Base-by-base conservation (phyloP, 2,329 filamentous ascomycete species). In the Trichoderma koningii region DNA sequence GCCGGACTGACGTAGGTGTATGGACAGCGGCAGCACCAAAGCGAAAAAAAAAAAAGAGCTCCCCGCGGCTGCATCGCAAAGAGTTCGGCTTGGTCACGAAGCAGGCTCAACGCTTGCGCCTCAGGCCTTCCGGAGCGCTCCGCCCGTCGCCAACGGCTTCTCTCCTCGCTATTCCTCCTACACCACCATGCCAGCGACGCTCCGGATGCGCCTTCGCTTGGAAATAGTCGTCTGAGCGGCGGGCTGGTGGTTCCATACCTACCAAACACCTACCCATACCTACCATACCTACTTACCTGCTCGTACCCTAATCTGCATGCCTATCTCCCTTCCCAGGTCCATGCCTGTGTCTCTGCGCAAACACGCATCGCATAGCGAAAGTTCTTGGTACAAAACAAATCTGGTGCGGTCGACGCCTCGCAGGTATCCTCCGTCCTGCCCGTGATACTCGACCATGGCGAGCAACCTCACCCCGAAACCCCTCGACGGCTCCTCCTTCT, bases 381-480 rank as follows among this genome's bases (percentile, higher is more conserved):
- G 10, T 38, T 4, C 12, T 14, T 38, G 9, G 28, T 60, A 21
- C 45, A 51, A 30, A 60, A 14, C 47, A 44, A 17, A 28, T 41
- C 45, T 48, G 53, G 53, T 23, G 23, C 23, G 9, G 23, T 15
- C 53, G 23, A 19, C 21, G 21, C 21, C 41, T 28, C 44, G 53
- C 53, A 15, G 23, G 14, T 38, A 52, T n/a, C n/a, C 6, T 23
- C n/a, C 38, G 53, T n/a, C 53, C 50, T 38, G 44, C 21, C 45
- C 10, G 51, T 38, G 15, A 52, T 45, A 19, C 26, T 21, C 21
- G 17, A 68, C 62, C 42, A 76, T 76, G 74, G 71, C 73, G 30
- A 74, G 72, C 69, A 71, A 69, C 66, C 73, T 55, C 9, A n/a
- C 67, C 38, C 71, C 74, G 26, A 77, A 74, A 66, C 71, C 71